phyloP scores from a whole-genome alignment of 2,329 filamentous ascomycete genomes.

The Biscogniauxia mediterranea region DNA sequence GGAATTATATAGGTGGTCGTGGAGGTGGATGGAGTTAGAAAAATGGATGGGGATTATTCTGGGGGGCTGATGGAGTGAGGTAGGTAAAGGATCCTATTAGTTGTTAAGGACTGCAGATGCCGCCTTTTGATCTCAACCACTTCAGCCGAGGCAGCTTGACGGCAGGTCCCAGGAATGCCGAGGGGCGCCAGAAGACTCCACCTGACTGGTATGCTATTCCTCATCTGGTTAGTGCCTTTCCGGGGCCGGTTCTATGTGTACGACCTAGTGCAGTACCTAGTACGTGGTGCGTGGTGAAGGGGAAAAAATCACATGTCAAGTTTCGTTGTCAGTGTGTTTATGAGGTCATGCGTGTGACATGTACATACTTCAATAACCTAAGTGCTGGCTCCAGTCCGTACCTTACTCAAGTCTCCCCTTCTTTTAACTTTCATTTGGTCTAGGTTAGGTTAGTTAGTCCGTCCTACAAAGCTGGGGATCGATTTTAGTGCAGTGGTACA shows the following conservation, averaged over 20 bases:
- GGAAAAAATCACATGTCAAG: background rate
- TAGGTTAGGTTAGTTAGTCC: no score
- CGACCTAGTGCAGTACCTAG: no score
- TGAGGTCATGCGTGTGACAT: background rate
- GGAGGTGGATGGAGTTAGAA: background rate
- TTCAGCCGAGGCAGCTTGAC: constrained; percentile 31
- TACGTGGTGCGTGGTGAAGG: background rate
- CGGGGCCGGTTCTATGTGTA: background rate
- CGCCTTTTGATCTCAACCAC: constrained; percentile 21
- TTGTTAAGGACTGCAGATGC: constrained; percentile 17
- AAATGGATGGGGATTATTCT: constrained; percentile 1
- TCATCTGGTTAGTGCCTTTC: constrained; percentile 9
- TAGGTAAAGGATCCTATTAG: background rate
- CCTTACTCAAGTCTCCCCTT: background rate
- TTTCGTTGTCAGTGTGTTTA: background rate
- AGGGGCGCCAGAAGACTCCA: constrained; percentile 16
- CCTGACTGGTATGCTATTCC: constrained; percentile 8
- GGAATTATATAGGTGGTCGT: constrained; percentile 3
- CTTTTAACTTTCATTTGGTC: background rate
- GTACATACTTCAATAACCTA: background rate
- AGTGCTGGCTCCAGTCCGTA: background rate
- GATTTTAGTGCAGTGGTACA: no score
- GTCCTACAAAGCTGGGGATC: no score
- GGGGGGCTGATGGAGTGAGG: background rate
- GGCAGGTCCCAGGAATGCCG: constrained; percentile 30